These are phyloP conservation scores for Symbiodinium pilosum DNA, from an alignment of 73 alveolate species.

Conservation along the genomic window DNA sequence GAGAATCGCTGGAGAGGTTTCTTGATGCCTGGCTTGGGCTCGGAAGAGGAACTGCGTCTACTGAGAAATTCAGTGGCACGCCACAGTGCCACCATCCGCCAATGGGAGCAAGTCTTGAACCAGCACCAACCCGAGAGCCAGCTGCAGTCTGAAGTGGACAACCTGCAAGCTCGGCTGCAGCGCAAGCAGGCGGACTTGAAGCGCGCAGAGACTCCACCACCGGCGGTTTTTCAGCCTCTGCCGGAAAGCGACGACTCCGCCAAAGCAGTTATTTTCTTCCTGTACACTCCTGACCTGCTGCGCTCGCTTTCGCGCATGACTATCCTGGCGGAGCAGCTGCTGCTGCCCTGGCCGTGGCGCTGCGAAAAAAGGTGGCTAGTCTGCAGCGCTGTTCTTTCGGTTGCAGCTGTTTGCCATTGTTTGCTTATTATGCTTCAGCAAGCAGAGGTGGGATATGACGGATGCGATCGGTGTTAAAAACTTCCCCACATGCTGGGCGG, in stretches of 20 bases:
- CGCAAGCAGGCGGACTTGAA: not conserved
- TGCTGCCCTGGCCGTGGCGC: conserved; percentile 63
- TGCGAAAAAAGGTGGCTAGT: conserved; percentile 5
- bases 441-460: conserved; percentile 63
- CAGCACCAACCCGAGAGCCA: not conserved
- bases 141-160: not conserved
- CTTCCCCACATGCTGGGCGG: conserved; percentile 26
- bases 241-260: conserved; percentile 27
- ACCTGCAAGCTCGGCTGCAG: not conserved
- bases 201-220: conserved; percentile 37
- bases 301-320: conserved; percentile 41
- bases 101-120: not conserved
- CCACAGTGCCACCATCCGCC: not conserved
- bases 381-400: not conserved
- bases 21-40: no score
- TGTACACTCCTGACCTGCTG: conserved; percentile 48
- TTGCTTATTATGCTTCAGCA: not conserved
- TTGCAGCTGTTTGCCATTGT: not conserved
- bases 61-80: no score
- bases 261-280: conserved; percentile 23
- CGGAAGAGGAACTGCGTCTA: no score
- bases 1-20: no score
- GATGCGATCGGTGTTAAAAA: not conserved
- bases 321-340: conserved; percentile 19
- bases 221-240: conserved; percentile 34